These are phyloP conservation scores for Closterium sp. DNA, from an alignment of 139 green algal genomes.

Conservation along the genomic window DNA sequence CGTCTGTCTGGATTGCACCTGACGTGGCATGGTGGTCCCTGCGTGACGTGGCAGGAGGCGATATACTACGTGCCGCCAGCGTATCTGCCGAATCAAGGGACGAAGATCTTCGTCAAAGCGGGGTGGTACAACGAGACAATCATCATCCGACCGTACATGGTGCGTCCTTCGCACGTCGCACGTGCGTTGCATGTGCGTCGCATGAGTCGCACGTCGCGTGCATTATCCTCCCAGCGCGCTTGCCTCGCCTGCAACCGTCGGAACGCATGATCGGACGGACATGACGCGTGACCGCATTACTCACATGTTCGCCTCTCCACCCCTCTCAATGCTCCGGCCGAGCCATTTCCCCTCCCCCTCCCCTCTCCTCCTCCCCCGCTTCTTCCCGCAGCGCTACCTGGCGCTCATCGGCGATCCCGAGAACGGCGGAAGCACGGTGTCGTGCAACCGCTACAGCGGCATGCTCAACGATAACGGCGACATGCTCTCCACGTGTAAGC, in stretches of 20 bases:
- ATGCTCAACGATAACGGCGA: slow-evolving; percentile 10
- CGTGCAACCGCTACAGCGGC: not conserved
- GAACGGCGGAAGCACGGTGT: not conserved
- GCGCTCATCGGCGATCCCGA: slow-evolving; percentile 14
- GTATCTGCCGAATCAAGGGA: not conserved
- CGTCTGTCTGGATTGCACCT: not conserved
- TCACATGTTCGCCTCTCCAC: not conserved
- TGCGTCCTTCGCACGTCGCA: not conserved
- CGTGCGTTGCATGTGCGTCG: too few species aligned
- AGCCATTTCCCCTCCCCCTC: too few species aligned
- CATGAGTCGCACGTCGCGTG: too few species aligned
- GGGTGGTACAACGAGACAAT: slow-evolving; percentile 25
- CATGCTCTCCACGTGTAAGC: not conserved
- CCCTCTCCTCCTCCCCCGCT: too few species aligned
- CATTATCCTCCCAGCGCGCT: too few species aligned
- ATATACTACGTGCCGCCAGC: slow-evolving; percentile 9
- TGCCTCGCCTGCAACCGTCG: too few species aligned
- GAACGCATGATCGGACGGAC: too few species aligned
- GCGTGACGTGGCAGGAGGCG: slow-evolving; percentile 3
- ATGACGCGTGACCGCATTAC: not conserved
- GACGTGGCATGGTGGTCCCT: not conserved
- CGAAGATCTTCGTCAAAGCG: slow-evolving; percentile 22
- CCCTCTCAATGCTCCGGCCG: not conserved
- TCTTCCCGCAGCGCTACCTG: not conserved
- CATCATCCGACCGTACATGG: slow-evolving; percentile 9